These are phyloP conservation scores for Pachysandra terminalis DNA, from an alignment of 164 flowering plant genomes.

Conservation along the genomic window DNA sequence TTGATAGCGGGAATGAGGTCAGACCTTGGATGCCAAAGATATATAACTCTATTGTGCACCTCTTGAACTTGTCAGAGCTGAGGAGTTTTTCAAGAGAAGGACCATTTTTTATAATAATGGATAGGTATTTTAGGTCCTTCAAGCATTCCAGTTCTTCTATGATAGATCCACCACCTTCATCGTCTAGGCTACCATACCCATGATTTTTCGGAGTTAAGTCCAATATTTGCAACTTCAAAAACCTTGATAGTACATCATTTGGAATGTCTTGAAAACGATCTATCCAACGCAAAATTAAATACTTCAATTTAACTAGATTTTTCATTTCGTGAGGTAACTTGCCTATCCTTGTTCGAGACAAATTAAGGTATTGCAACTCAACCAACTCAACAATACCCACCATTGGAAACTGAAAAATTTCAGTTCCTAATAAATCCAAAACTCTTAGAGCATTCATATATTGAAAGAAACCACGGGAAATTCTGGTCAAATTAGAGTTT, in stretches of 20 bases:
- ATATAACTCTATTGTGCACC: neutral
- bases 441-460: neutral
- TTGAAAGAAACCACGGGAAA: neutral
- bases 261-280: neutral
- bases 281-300: neutral
- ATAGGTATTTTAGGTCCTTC: conserved; percentile 4
- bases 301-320: neutral
- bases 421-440: neutral
- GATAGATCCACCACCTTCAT: neutral
- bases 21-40: too few relatives aligned
- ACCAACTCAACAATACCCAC: neutral
- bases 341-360: neutral
- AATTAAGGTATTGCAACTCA: neutral
- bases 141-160: neutral
- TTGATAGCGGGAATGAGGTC: too few relatives aligned
- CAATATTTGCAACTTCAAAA: neutral
- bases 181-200: neutral
- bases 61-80: neutral
- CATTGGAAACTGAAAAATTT: neutral
- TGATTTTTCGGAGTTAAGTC: neutral
- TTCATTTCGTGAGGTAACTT: neutral
- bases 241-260: neutral
- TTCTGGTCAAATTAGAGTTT: neutral
- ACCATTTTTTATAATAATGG: neutral
- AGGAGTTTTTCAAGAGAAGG: neutral